Conservation (phyloP, 805 yeast species). For the Maudiozyma turicensis region DNA sequence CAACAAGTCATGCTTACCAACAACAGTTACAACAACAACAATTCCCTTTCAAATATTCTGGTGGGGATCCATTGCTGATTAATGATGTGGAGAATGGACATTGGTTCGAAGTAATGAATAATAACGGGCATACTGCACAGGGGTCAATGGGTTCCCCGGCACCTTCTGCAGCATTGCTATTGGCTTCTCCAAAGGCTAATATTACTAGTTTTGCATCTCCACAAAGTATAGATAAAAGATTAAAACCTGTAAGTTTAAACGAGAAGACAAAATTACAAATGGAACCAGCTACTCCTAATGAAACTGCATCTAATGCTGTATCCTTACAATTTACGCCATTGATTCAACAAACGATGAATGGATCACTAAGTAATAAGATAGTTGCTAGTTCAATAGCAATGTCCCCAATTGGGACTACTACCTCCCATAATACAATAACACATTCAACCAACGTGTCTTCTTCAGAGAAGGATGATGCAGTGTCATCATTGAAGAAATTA, state of each 20-base stretch:
- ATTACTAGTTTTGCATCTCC: slow-evolving; percentile 2
- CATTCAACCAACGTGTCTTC: background rate
- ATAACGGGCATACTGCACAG: background rate
- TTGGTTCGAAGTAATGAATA: slow-evolving; percentile 12
- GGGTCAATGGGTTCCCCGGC: background rate
- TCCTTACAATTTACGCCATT: slow-evolving; percentile 25
- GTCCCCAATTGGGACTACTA: slow-evolving; percentile 5
- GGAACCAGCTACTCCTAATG: slow-evolving; percentile 7
- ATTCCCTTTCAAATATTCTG: slow-evolving; percentile 23
- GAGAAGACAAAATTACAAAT: slow-evolving; percentile 7
- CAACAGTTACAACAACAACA: slow-evolving; percentile 9
- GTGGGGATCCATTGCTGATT: slow-evolving; percentile 27
- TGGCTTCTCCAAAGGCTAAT: background rate
- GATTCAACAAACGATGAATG: slow-evolving; percentile 28
- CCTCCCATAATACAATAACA: slow-evolving; percentile 3
- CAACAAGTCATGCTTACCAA: background rate
- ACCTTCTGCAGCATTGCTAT: background rate
- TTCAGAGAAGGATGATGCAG: slow-evolving; percentile 22
- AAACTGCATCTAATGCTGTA: background rate
- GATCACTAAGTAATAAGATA: slow-evolving; percentile 16
- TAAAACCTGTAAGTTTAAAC: slow-evolving; percentile 1
- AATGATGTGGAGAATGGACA: slow-evolving; percentile 22
- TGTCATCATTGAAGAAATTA: slow-evolving; percentile 22
- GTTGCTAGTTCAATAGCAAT: slow-evolving; percentile 6
- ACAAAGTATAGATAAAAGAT: slow-evolving; percentile 9